phyloP scores from a whole-genome alignment of 768 basidiomycete species.

The Amylocystis lapponica region DNA sequence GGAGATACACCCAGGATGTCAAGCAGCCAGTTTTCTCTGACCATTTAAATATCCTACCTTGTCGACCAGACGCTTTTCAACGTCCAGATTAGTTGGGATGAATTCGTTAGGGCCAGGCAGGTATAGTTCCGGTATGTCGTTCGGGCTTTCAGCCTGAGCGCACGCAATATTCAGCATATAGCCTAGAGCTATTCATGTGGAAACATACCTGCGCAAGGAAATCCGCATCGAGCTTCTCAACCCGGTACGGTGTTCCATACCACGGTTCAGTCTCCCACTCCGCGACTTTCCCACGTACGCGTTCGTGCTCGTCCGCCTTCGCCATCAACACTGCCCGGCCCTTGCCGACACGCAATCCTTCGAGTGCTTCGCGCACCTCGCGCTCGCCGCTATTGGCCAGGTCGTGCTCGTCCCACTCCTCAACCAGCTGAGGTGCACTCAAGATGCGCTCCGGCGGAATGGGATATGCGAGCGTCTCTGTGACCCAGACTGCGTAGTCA shows the following conservation, averaged over 20 bases:
- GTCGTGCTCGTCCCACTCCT: slow-evolving; percentile 61
- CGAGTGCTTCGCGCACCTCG: slow-evolving; percentile 58
- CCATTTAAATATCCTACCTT: slow-evolving; percentile 46
- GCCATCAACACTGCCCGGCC: slow-evolving; percentile 76
- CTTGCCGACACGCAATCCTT: slow-evolving; percentile 49
- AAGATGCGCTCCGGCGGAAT: slow-evolving; percentile 74
- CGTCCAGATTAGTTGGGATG: slow-evolving; percentile 80
- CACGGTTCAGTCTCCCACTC: slow-evolving; percentile 78
- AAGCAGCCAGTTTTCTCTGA: neutral
- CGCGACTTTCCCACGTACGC: slow-evolving; percentile 38
- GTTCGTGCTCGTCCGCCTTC: slow-evolving; percentile 54
- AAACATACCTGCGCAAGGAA: slow-evolving; percentile 43
- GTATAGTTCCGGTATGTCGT: slow-evolving; percentile 61
- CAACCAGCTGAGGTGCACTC: slow-evolving; percentile 61
- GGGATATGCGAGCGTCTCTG: slow-evolving; percentile 75
- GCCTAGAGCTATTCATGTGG: too few species aligned
- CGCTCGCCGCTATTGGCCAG: slow-evolving; percentile 22
- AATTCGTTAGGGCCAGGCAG: slow-evolving; percentile 88
- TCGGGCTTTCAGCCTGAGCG: slow-evolving; percentile 54
- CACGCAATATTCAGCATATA: slow-evolving; percentile 1
- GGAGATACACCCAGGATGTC: neutral
- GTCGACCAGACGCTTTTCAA: slow-evolving; percentile 64
- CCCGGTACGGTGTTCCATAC: slow-evolving; percentile 85
- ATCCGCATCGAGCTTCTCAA: slow-evolving; percentile 61
- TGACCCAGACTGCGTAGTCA: slow-evolving; percentile 68